These are phyloP conservation scores for Malus domestica DNA, from an alignment of 306 rosid genomes.

Conservation along the genomic window DNA sequence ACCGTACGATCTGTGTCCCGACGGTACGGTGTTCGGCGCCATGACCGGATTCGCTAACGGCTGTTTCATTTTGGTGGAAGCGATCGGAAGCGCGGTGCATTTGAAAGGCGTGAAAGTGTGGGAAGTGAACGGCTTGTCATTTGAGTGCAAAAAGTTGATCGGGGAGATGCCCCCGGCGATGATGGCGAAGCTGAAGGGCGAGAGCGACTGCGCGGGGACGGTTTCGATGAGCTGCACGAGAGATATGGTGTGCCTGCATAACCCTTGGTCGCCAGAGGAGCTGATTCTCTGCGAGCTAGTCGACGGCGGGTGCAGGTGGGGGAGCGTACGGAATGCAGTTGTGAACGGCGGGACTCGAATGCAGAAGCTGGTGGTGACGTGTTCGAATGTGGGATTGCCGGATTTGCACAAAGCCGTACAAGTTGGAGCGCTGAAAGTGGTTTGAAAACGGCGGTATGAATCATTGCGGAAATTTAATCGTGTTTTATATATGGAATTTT, in stretches of 20 bases:
- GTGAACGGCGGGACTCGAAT: conserved; percentile 15
- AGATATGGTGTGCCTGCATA: conserved; percentile 36
- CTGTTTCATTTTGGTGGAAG: conserved; percentile 42
- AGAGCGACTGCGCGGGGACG: conserved; percentile 30
- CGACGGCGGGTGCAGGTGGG: conserved; percentile 39
- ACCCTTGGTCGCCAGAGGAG: conserved; percentile 26
- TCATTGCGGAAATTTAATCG: too few species aligned
- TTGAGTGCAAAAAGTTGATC: conserved; percentile 24
- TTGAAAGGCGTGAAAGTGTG: conserved; percentile 40
- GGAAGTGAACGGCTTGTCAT: conserved; percentile 27
- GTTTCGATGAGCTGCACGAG: conserved; percentile 37
- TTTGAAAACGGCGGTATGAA: neutral
- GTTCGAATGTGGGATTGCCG: conserved; percentile 33
- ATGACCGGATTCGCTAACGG: conserved; percentile 21
- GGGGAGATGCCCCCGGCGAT: conserved; percentile 67
- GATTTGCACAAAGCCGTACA: conserved; percentile 29
- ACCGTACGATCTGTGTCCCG: conserved; percentile 40
- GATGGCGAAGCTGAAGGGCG: conserved; percentile 39
- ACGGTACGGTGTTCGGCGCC: conserved; percentile 8
- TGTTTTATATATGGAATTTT: too few species aligned
- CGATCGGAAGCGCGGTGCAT: conserved; percentile 32
- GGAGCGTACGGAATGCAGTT: conserved; percentile 32
- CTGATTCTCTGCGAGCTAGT: conserved; percentile 45
- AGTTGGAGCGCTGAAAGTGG: neutral
- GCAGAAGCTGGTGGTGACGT: conserved; percentile 42